phyloP scores from a whole-genome alignment of 2,329 filamentous ascomycete species.

The Blastomyces gilchristii region DNA sequence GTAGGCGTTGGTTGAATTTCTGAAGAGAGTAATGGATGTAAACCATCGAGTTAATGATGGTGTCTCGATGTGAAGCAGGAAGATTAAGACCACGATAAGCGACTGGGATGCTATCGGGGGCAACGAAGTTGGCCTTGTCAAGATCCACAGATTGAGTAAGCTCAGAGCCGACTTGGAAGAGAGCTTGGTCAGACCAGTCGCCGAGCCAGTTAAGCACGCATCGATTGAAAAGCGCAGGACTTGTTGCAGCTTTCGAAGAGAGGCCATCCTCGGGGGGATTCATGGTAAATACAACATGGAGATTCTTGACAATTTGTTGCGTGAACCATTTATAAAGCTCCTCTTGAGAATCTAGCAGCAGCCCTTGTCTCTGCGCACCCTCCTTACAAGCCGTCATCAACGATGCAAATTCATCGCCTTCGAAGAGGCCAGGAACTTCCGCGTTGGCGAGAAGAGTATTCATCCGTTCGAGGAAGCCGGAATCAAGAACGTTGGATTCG shows the following conservation, averaged over 20 bases:
- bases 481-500: conserved; percentile 95
- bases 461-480: conserved; percentile 97
- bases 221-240: conserved; percentile 96
- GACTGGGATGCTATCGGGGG: conserved; percentile 84
- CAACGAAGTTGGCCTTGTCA: conserved; percentile 72
- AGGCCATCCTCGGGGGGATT: conserved; percentile 94
- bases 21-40: conserved; percentile 95
- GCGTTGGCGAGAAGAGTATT: conserved; percentile 97
- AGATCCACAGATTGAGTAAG: conserved; percentile 94
- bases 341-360: conserved; percentile 92
- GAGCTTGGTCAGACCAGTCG: conserved; percentile 97
- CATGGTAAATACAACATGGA: conserved; percentile 99
- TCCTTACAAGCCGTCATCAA: conserved; percentile 99
- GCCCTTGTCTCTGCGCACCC: conserved; percentile 87
- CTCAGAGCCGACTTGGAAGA: conserved; percentile 95
- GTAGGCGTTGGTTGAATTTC: conserved; percentile 74
- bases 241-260: conserved; percentile 92
- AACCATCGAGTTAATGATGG: conserved; percentile 96
- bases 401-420: conserved; percentile 97
- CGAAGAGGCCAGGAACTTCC: conserved; percentile 97
- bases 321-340: conserved; percentile 99
- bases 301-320: conserved; percentile 95
- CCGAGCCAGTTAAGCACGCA: conserved; percentile 99
- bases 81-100: conserved; percentile 77
- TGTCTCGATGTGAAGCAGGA: conserved; percentile 80